A percentile compares a stretch with the other conserved stretches of the same genome.
Conservation (phyloP, 1,284 basidiomycete species). For the Papiliotrema terrestris region DNA sequence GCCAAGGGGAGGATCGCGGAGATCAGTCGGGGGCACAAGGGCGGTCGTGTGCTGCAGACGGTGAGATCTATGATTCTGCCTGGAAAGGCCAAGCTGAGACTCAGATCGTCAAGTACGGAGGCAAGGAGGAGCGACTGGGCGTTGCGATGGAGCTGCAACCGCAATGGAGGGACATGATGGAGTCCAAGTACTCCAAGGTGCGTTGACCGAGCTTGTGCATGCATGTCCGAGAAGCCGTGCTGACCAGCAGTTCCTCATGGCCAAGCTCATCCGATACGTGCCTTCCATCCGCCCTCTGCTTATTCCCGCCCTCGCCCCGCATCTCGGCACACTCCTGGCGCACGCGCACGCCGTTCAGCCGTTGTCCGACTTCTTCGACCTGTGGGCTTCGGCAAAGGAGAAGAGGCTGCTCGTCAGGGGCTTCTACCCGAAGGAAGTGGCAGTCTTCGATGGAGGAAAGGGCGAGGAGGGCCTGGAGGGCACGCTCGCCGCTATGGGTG, state of each 20-base stretch:
- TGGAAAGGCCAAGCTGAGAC: constrained; percentile 2
- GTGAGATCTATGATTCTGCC: constrained; percentile 35
- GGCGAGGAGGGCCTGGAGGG: constrained; percentile 58
- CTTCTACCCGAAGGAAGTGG: constrained; percentile 82
- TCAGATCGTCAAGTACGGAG: constrained; percentile 70
- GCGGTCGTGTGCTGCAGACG: constrained; percentile 80
- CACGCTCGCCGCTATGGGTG: constrained; percentile 59
- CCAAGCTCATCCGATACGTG: constrained; percentile 73
- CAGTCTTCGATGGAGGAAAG: constrained; percentile 68
- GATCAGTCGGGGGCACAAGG: constrained; percentile 83
- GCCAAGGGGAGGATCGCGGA: constrained; percentile 76
- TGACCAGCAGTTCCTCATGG: constrained; percentile 66
- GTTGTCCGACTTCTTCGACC: constrained; percentile 79
- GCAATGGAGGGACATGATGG: constrained; percentile 67
- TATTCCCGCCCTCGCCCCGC: constrained; percentile 68
- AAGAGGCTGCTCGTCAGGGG: constrained; percentile 71
- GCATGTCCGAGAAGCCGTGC: background rate
- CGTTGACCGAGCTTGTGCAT: constrained; percentile 9
- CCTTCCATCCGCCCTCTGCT: constrained; percentile 65
- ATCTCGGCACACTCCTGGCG: constrained; percentile 68
- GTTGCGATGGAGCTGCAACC: constrained; percentile 78
- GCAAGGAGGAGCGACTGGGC: constrained; percentile 70
- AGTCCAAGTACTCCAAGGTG: constrained; percentile 85
- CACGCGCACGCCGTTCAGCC: constrained; percentile 78
- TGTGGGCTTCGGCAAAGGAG: constrained; percentile 78